These are phyloP conservation scores for Magnusiomyces suaveolens DNA, from an alignment of 1,139 yeast species.

Conservation along the genomic window DNA sequence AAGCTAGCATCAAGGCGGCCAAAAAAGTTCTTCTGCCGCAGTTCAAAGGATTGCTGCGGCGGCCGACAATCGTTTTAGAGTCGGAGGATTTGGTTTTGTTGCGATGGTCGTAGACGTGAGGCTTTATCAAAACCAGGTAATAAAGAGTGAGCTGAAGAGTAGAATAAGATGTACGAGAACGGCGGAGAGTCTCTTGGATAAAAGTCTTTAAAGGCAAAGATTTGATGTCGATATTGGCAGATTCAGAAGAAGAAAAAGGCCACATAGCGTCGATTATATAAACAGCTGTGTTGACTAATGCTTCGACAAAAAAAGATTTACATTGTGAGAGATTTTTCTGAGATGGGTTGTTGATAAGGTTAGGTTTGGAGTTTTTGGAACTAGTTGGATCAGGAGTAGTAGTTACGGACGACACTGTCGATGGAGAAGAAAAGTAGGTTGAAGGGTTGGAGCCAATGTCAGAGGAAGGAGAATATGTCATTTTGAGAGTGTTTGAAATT, in stretches of 20 bases:
- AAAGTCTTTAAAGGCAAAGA: slow-evolving; percentile 36
- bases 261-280: slow-evolving; percentile 31
- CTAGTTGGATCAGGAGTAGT: background rate
- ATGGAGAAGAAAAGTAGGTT: background rate
- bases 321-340: slow-evolving; percentile 5
- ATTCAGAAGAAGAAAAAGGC: slow-evolving; percentile 21
- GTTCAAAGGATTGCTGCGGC: slow-evolving; percentile 17
- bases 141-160: slow-evolving; percentile 58
- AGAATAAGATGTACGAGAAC: slow-evolving; percentile 59
- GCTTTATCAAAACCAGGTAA: slow-evolving; percentile 45
- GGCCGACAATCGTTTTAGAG: slow-evolving; percentile 6
- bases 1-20: slow-evolving; percentile 56
- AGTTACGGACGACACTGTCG: background rate
- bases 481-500: too few relatives aligned
- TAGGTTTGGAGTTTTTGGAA: background rate
- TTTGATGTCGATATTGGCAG: slow-evolving; percentile 17
- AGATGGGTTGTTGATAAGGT: background rate
- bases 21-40: slow-evolving; percentile 63
- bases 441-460: background rate
- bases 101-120: slow-evolving; percentile 16
- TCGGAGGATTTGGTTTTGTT: slow-evolving; percentile 7
- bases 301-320: slow-evolving; percentile 24
- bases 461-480: background rate
- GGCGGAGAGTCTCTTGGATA: slow-evolving; percentile 53
- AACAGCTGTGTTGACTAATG: slow-evolving; percentile 32